Evolutionary conservation across 352 stramenopile genomes (phyloP).

Genomic region (Aphanomyces euteiches): DNA sequence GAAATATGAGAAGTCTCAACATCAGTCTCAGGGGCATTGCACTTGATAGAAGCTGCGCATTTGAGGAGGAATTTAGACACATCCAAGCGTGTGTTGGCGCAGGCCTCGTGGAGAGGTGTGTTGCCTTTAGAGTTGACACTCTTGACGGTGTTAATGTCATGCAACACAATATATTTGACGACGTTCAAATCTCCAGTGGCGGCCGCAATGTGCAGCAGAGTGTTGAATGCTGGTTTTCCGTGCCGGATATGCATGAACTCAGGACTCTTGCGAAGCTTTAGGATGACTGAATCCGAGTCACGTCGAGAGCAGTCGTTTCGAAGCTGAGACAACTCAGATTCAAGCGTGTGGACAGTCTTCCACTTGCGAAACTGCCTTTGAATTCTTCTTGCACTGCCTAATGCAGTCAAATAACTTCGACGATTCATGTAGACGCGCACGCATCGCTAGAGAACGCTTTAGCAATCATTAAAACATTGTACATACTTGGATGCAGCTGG

Average conservation of each 20-base stretch:
- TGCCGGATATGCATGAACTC: constrained; percentile 51
- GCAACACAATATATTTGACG: constrained; percentile 67
- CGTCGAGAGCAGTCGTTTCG: constrained; percentile 18
- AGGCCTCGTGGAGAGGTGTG: constrained; percentile 70
- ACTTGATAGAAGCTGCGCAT: neutral
- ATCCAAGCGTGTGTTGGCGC: constrained; percentile 56
- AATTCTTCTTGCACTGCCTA: constrained; percentile 35
- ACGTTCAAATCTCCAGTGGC: constrained; percentile 69
- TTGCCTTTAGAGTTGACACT: constrained; percentile 52
- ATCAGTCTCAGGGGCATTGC: neutral
- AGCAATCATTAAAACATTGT: neutral
- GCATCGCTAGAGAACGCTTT: neutral
- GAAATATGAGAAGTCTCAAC: neutral
- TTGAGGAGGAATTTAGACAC: constrained; percentile 59
- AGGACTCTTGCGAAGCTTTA: constrained; percentile 46
- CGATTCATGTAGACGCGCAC: constrained; percentile 31
- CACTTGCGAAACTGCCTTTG: constrained; percentile 59
- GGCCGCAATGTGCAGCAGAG: constrained; percentile 64
- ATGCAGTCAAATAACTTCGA: constrained; percentile 42
- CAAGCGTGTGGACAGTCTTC: constrained; percentile 36
- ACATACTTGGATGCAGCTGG: constrained; percentile 17
- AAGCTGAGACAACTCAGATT: neutral
- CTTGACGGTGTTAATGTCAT: constrained; percentile 40
- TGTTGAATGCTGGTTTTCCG: constrained; percentile 53
- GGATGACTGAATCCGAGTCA: constrained; percentile 60